Conservation (phyloP, 2,329 filamentous ascomycete species). For the Colletotrichum sp. region DNA sequence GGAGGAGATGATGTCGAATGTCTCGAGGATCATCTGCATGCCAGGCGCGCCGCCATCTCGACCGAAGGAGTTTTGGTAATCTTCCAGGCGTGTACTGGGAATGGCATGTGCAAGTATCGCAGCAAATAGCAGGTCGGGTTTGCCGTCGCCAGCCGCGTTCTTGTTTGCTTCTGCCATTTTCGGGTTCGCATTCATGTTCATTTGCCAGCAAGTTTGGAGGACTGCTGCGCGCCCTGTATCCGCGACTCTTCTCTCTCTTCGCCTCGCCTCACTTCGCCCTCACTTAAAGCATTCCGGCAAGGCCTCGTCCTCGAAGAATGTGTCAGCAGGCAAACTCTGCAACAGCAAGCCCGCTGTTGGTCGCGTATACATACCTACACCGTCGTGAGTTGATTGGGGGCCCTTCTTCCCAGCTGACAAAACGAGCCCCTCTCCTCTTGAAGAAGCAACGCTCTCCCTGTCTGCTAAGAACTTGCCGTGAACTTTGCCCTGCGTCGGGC, state of each 20-base stretch:
- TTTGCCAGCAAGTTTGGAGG: neutral
- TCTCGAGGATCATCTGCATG: neutral
- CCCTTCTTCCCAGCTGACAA: neutral
- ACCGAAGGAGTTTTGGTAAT: neutral
- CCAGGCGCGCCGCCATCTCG: neutral
- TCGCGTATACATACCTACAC: neutral
- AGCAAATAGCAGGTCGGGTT: neutral
- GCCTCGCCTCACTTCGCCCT: neutral
- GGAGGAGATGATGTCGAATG: constrained; percentile 4
- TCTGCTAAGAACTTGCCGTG: neutral
- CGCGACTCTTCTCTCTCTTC: neutral
- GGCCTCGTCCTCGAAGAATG: neutral
- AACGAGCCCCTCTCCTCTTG: neutral
- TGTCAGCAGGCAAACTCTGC: neutral
- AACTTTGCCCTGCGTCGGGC: neutral
- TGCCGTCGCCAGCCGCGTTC: neutral
- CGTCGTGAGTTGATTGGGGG: constrained; percentile 5
- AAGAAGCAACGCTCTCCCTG: constrained; percentile 11
- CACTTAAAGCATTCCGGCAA: neutral
- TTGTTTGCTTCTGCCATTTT: neutral
- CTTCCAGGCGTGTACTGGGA: neutral
- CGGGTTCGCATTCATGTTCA: neutral
- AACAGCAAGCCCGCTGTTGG: neutral
- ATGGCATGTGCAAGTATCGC: neutral
- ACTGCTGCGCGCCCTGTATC: neutral